Conservation (phyloP, 768 basidiomycete genomes). For the Tephrocybe sp. region DNA sequence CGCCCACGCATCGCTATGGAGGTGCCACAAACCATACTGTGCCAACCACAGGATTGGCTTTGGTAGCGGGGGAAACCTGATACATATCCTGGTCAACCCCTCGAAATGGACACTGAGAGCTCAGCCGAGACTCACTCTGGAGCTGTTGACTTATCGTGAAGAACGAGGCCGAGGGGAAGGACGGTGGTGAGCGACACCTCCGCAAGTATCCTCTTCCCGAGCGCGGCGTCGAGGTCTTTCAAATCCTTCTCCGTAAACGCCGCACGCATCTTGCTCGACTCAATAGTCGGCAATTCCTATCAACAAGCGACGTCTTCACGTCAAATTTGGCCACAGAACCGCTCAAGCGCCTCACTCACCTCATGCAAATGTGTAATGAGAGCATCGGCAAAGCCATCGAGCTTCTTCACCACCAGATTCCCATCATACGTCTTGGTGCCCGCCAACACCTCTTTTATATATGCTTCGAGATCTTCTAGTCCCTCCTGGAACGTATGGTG, state of each 20-base stretch:
- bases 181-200: slow-evolving; percentile 20
- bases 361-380: slow-evolving; percentile 11
- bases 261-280: slow-evolving; percentile 22
- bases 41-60: slow-evolving; percentile 20
- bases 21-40: slow-evolving; percentile 23
- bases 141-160: slow-evolving; percentile 20
- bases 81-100: background rate
- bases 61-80: slow-evolving; percentile 28
- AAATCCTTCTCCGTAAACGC: slow-evolving; percentile 24
- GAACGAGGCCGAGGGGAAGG: slow-evolving; percentile 22
- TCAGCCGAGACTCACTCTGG: slow-evolving; percentile 19
- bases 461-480: too few species aligned
- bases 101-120: background rate
- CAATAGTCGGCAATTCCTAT: slow-evolving; percentile 27
- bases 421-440: slow-evolving; percentile 55
- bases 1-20: slow-evolving; percentile 27
- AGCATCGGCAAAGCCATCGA: slow-evolving; percentile 24
- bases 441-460: slow-evolving; percentile 55
- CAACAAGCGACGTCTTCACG: background rate
- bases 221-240: slow-evolving; percentile 17
- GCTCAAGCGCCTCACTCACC: background rate
- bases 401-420: slow-evolving; percentile 17
- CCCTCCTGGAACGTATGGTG: too few species aligned
- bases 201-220: slow-evolving; percentile 20
- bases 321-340: too few species aligned